These are phyloP conservation scores for Fomitopsis schrenkii DNA, from an alignment of 1,284 basidiomycete genomes.

Conservation along the genomic window DNA sequence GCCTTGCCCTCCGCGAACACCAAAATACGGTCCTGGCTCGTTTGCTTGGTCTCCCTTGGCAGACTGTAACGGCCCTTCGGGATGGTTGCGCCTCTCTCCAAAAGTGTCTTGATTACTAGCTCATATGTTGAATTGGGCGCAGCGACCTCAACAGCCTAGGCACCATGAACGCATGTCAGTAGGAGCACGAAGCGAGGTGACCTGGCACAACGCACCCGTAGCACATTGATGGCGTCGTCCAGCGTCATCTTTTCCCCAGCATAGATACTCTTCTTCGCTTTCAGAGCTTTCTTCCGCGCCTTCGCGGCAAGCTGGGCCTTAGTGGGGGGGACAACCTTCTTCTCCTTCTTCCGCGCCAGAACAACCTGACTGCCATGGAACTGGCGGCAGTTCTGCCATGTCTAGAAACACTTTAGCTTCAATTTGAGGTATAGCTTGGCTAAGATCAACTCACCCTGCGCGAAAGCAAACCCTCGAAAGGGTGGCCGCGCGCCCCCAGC, in stretches of 20 bases:
- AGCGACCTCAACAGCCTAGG: conserved; percentile 76
- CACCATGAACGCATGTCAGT: not conserved
- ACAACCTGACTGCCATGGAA: conserved; percentile 48
- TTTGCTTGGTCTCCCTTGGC: conserved; percentile 71
- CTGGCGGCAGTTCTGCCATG: conserved; percentile 27
- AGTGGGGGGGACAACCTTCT: conserved; percentile 45
- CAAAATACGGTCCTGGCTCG: conserved; percentile 70
- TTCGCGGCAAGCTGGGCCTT: conserved; percentile 67
- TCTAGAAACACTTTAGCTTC: conserved; percentile 4
- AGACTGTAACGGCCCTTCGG: conserved; percentile 76
- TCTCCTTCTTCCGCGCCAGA: conserved; percentile 44
- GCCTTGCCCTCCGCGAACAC: conserved; percentile 84
- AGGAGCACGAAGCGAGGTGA: not conserved
- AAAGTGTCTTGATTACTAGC: conserved; percentile 74
- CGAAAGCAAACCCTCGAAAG: not conserved
- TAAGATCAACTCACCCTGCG: conserved; percentile 1
- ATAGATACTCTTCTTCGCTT: conserved; percentile 44
- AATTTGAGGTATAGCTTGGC: not conserved
- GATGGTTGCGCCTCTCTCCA: conserved; percentile 69
- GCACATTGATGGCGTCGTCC: conserved; percentile 57
- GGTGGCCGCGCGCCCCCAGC: conserved; percentile 1
- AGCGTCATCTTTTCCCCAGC: conserved; percentile 61
- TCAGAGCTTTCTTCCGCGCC: conserved; percentile 40
- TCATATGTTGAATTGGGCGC: conserved; percentile 75
- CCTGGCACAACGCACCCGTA: conserved; percentile 50